phyloP scores from a whole-genome alignment of 768 basidiomycete species.

The Wakefieldia striispora region DNA sequence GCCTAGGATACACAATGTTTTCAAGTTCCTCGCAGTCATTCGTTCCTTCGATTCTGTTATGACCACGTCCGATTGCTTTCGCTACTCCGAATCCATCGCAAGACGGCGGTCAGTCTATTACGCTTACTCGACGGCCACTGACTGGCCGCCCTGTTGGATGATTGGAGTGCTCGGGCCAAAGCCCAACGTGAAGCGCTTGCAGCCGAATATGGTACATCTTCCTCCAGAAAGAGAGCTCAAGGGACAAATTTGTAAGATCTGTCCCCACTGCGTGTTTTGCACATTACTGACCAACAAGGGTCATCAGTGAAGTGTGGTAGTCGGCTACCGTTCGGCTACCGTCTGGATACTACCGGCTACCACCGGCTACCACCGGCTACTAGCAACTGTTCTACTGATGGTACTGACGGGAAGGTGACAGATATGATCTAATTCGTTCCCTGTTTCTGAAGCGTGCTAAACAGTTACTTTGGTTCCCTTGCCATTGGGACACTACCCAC shows the following conservation, averaged over 20 bases:
- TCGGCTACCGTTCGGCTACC: too few relatives aligned
- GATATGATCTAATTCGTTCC: conserved; percentile 15
- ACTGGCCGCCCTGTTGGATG: conserved; percentile 21
- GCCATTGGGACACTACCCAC: conserved; percentile 81
- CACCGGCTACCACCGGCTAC: too few relatives aligned
- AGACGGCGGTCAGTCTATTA: conserved; percentile 21
- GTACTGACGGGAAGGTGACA: conserved; percentile 59
- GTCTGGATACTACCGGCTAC: too few relatives aligned
- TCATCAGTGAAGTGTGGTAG: too few relatives aligned
- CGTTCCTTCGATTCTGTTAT: too few relatives aligned
- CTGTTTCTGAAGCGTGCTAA: neutral
- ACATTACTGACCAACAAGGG: neutral
- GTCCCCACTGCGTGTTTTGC: neutral
- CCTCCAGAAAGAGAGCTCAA: conserved; percentile 36
- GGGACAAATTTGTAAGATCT: conserved; percentile 49
- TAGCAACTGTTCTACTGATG: too few relatives aligned
- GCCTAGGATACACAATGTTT: too few relatives aligned
- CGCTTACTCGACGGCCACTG: conserved; percentile 18
- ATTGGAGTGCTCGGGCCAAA: conserved; percentile 57
- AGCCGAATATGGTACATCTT: conserved; percentile 44
- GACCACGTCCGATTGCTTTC: too few relatives aligned
- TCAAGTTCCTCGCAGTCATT: too few relatives aligned
- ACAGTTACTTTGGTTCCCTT: conserved; percentile 70
- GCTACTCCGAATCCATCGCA: conserved; percentile 8
- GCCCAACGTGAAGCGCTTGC: conserved; percentile 42